Evolutionary conservation across 164 flowering plant species (phyloP).

Genomic region (Pachysandra terminalis): DNA sequence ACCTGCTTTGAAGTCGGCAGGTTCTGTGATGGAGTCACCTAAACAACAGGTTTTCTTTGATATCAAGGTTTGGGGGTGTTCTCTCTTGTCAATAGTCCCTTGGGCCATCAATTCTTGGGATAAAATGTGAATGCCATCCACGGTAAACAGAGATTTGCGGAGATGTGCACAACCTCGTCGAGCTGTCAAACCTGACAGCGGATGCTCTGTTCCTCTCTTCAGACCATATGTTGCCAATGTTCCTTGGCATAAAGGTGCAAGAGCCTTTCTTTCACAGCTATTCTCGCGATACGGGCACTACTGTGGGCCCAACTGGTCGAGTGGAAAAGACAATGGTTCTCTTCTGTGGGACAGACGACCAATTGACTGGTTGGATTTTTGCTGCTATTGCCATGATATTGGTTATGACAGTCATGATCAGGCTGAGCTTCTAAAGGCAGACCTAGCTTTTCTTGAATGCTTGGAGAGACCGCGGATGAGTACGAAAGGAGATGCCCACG

Average conservation of each 20-base stretch:
- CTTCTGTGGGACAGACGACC: conserved; percentile 87
- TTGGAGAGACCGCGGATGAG: conserved; percentile 67
- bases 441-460: conserved; percentile 89
- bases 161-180: conserved; percentile 22
- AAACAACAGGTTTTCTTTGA: conserved; percentile 20
- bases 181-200: conserved; percentile 15
- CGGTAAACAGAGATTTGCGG: conserved; percentile 44
- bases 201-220: conserved; percentile 39
- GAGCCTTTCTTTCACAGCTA: conserved; percentile 75
- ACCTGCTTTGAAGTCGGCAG: conserved; percentile 14
- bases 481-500: conserved; percentile 53
- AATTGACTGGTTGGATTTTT: conserved; percentile 88
- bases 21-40: conserved; percentile 22
- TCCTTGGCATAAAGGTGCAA: conserved; percentile 88
- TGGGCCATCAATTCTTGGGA: conserved; percentile 40
- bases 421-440: conserved; percentile 82
- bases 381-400: conserved; percentile 96
- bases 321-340: conserved; percentile 84
- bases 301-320: conserved; percentile 99
- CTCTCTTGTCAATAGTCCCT: conserved; percentile 49
- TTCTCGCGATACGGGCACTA: conserved; percentile 95
- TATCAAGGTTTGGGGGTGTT: conserved; percentile 41
- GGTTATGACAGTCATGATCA: conserved; percentile 89
- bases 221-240: conserved; percentile 89
- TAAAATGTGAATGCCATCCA: conserved; percentile 32